Base-by-base conservation (phyloP, 2,329 filamentous ascomycete species). In the Clarireedia hainanense region DNA sequence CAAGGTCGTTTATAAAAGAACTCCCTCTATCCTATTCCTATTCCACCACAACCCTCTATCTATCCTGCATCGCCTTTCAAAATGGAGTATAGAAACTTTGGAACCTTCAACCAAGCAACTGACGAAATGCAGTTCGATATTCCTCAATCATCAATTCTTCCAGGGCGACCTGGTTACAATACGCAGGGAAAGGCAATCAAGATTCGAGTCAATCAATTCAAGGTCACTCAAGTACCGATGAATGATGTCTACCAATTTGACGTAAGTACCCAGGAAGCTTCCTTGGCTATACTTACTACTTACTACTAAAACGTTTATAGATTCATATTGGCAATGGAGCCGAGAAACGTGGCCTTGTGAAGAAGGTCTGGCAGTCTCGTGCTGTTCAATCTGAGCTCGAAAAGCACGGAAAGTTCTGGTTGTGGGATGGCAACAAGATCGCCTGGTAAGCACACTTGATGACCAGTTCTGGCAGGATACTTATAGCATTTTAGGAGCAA, bases 341-440 rank as follows among this genome's bases (percentile, higher is more conserved):
- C 0, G 79, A 85, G 56, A 89, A 86, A 70, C 67, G 72, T 3
- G 79, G 80, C 4, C 74, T 94, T 4, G 78, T 90, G 64, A 84
- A 83, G 68, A 91, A 89, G 68, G 80, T 91, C 27, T 96, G 90
- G 89, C 73, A 81, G 1, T 86, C 85, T 0, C 73, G 78, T 1
- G 70, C 73, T 0, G 77, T 91, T 6, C 80, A 87, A 68, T 59
- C 71, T 0, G 71, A 72, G 2, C 72, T 91, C 1, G 73, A 75
- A 2, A 70, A 73, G 2, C 74, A 75, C 57, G 74, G 71, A 5
- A 48, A 66, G 63, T 43, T 52, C 1, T 90, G 86, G 80, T 80
- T 96, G 55, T 91, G 83, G 64, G 91, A 97, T 72, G 89, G 89
- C 27, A 85, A 86, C 65, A 89, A 86, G 70, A 78, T 99, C 47